phyloP scores from a whole-genome alignment of 306 rosid genomes.

The Biancaea sappan region DNA sequence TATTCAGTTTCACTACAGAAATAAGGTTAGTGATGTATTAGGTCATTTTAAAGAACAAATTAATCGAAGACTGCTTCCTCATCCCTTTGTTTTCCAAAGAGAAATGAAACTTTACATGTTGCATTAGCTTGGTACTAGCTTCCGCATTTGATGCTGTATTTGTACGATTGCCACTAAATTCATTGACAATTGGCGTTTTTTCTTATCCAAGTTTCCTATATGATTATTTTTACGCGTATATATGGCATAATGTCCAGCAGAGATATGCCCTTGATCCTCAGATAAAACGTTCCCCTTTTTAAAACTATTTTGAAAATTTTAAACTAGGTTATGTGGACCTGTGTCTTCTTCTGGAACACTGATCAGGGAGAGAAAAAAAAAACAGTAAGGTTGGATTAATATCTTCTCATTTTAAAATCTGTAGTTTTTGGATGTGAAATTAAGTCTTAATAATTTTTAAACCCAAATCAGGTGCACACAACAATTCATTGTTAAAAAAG shows the following conservation, averaged over 20 bases:
- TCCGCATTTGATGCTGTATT: neutral
- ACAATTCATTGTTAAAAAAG: neutral
- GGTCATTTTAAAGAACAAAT: neutral
- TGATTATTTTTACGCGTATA: neutral
- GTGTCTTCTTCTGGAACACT: neutral
- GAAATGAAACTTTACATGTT: neutral
- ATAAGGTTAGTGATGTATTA: constrained; percentile 60
- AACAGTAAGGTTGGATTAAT: neutral
- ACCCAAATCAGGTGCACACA: neutral
- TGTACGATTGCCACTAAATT: neutral
- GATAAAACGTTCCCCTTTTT: neutral
- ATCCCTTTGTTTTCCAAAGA: neutral
- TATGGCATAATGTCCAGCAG: neutral
- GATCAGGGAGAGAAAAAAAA: neutral
- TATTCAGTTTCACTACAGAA: constrained; percentile 91
- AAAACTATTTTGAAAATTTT: neutral
- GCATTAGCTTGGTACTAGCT: neutral
- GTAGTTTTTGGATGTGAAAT: neutral
- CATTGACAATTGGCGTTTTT: neutral
- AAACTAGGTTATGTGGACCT: neutral
- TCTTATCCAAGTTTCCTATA: neutral
- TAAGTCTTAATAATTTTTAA: neutral
- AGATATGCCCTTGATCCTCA: neutral
- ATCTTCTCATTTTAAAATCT: neutral
- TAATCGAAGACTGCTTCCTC: neutral